Evolutionary conservation across 2,329 filamentous ascomycete genomes (phyloP), one percentile per base, ranked within the genome.

Genomic region (Neurospora sp.): DNA sequence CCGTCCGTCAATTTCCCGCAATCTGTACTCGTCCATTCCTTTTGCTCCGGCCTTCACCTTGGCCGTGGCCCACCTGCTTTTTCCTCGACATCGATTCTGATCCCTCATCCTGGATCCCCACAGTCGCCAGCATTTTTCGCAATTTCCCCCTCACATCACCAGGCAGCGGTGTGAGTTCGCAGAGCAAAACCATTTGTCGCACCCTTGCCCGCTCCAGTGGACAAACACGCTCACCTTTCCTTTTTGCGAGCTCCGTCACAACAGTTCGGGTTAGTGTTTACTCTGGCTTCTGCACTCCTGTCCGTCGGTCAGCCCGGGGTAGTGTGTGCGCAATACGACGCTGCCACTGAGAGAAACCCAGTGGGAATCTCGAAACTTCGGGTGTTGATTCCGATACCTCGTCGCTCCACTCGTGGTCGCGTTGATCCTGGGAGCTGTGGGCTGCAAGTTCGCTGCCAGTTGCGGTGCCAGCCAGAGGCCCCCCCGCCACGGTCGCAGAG

Each of bases 311-410:
- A 66, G 74, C 70, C 69, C 71, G 72, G 74, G 70, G 67, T 72
- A 72, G 40, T 74, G 38, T 39, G 46, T 67, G 66, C 65, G 33
- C 73, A 73, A 74, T 73, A 74, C 74, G 72, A 73, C 70, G 75
- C 76, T 74, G 73, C 74, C 75, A 75, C 73, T 73, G 74, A 74
- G 71, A 74, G 72, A 77, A 69, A 75, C 77, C 76, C 76, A 79
- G 77, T 80, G 77, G 77, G 74, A 78, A 77, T 77, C 76, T 78
- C 79, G 74, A 78, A 77, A 76, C 77, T 74, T 78, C 78, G 77
- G 79, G 76, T 76, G 76, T 77, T 74, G 75, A 75, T 81, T 79
- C 78, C 79, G 78, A 77, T 77, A 71, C 70, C 70, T 74, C 70
- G 41, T 69, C 71, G 67, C 71, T 74, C 74, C 74, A 74, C 74